Conservation (phyloP, 108 stramenopile genomes). For the Cyclostephanos invisitatus region DNA sequence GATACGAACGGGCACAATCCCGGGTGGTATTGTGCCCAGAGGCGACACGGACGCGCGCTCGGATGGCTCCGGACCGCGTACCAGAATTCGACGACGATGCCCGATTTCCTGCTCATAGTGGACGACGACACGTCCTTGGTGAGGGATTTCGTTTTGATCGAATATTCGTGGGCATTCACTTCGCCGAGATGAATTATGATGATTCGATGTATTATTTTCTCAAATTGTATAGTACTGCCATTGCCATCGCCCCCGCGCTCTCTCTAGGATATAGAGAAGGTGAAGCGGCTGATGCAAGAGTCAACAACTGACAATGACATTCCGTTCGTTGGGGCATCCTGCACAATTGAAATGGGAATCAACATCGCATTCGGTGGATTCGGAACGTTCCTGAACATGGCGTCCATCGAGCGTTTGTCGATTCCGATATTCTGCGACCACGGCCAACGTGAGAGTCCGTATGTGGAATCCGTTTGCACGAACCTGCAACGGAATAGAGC, state of each 20-base stretch:
- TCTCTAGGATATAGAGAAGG: constrained; percentile 7
- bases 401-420: constrained; percentile 10
- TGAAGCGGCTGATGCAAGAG: constrained; percentile 11
- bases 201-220: too few species aligned
- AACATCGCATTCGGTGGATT: constrained; percentile 29
- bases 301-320: not conserved
- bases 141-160: too few species aligned
- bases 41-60: constrained; percentile 22
- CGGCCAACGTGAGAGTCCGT: not conserved
- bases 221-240: too few species aligned
- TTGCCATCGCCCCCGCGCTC: too few species aligned
- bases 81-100: constrained; percentile 3
- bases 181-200: too few species aligned
- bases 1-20: not conserved
- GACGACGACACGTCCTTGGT: constrained; percentile 37
- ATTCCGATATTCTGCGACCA: constrained; percentile 25
- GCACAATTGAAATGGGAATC: constrained; percentile 5
- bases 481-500: constrained; percentile 10
- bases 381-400: constrained; percentile 22
- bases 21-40: constrained; percentile 36
- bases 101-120: constrained; percentile 23
- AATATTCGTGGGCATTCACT: too few species aligned
- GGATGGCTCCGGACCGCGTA: too few species aligned
- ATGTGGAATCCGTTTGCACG: constrained; percentile 6
- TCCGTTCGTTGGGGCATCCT: constrained; percentile 4